Evolutionary conservation across 306 rosid genomes (phyloP).

Genomic region (Calophaca sinica): DNA sequence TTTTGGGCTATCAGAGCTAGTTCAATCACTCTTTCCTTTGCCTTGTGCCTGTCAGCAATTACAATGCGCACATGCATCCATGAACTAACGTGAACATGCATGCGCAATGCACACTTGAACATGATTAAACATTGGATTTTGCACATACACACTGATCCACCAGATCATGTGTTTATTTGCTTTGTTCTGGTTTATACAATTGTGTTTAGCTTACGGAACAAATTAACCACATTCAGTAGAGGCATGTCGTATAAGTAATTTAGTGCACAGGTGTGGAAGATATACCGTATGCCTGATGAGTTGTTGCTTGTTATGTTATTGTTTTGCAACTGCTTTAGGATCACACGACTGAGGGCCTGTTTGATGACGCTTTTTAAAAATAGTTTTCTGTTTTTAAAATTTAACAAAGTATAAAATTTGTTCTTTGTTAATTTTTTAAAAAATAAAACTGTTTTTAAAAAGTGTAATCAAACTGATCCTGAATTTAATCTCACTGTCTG

Average conservation of each 20-base stretch:
- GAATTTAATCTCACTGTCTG: too few relatives aligned
- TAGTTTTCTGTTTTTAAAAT: too few relatives aligned
- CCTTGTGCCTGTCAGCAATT: not conserved
- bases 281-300: not conserved
- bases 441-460: too few relatives aligned
- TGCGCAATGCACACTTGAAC: not conserved
- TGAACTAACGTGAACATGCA: too few relatives aligned
- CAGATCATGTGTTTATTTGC: slow-evolving; percentile 1
- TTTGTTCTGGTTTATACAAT: not conserved
- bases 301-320: not conserved
- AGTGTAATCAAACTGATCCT: too few relatives aligned
- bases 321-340: slow-evolving; percentile 22
- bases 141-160: slow-evolving; percentile 2
- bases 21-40: not conserved
- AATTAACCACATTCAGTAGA: not conserved
- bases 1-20: not conserved
- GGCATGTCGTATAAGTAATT: not conserved
- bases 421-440: too few relatives aligned
- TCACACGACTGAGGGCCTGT: too few relatives aligned
- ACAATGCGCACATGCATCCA: not conserved
- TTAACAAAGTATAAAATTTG: too few relatives aligned
- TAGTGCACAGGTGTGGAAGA: not conserved
- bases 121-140: not conserved
- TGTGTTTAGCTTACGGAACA: slow-evolving; percentile 21
- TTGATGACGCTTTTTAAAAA: too few relatives aligned